Base-by-base conservation (phyloP, 306 rosid genomes). In the Phaseolus lunatus region DNA sequence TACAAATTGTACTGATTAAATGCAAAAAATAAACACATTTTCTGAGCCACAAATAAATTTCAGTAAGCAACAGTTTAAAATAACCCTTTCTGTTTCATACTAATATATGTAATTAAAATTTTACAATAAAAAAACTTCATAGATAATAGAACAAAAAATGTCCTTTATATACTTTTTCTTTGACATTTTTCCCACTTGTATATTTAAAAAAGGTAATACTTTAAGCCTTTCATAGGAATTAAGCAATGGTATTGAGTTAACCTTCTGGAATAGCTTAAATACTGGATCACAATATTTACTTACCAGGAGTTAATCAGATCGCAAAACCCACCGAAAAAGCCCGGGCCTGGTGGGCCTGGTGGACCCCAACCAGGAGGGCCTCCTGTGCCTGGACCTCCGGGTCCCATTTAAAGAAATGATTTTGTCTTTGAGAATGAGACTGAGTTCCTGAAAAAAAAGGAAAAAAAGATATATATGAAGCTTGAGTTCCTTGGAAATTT, bases 281-380 rank as follows among this genome's bases (percentile, higher is more conserved):
- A 52, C 64, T 5, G 0, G 24, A 16, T 69, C 29, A 11, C 35
- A 43, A 73, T 3, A 7, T 72, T n/a, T 49, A 72, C 84, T 43
- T 84, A 86, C 93, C 93, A 89, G 45, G 93, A 68, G 67, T 75
- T 76, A 47, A 86, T 64, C 13, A 39, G 1, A 50, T 86, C 81
- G 57, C 82, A 85, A 77, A 83, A 45, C 18, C 89, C 93, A 37
- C 89, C 82, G 22, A 83, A 87, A 45, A 84, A 24, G 8, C 82
- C 81, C 0, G 71, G 80, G 72, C 64, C 63, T 20, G 48, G 67
- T 3, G 83, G 85, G 11, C 85, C 86, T 1, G 83, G 84, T 5
- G 87, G 82, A 1, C 75, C 88, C 85, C 86, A 76, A 19, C 85
- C 88, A 0, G 88, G 85, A 0, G 85, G 83, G 44, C 84, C 81